Conservation (phyloP, 2,329 filamentous ascomycete species). For the Penicillium psychrosexuale region DNA sequence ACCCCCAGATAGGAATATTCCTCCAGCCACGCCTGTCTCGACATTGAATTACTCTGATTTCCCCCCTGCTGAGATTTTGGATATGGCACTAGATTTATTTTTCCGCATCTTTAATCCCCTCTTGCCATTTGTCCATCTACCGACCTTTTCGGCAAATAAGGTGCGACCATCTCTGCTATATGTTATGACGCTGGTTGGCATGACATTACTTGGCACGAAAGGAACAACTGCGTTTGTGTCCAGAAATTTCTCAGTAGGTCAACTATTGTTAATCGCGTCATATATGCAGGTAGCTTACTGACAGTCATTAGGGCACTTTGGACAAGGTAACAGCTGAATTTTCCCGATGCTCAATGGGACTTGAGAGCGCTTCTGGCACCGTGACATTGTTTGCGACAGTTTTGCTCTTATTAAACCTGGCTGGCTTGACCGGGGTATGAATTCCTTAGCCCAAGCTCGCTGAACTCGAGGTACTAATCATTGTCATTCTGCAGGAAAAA, state of each 20-base stretch:
- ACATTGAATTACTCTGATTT: slow-evolving; percentile 36
- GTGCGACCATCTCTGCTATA: slow-evolving; percentile 48
- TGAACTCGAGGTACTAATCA: slow-evolving; percentile 6
- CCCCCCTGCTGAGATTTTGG: slow-evolving; percentile 52
- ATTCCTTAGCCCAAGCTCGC: not conserved
- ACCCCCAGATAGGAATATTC: slow-evolving; percentile 14
- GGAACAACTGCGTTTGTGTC: slow-evolving; percentile 51
- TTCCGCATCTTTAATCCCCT: slow-evolving; percentile 54
- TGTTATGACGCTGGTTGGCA: slow-evolving; percentile 53
- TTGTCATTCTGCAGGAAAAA: slow-evolving; percentile 33
- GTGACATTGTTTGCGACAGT: slow-evolving; percentile 49
- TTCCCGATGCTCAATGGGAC: slow-evolving; percentile 41
- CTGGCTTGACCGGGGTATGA: slow-evolving; percentile 47
- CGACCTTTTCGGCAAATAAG: slow-evolving; percentile 52
- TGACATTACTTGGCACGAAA: slow-evolving; percentile 52
- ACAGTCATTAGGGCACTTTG: slow-evolving; percentile 25
- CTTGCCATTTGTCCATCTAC: slow-evolving; percentile 53
- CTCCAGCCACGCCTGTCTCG: slow-evolving; percentile 21
- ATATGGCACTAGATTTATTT: slow-evolving; percentile 54
- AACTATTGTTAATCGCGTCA: not conserved
- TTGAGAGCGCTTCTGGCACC: slow-evolving; percentile 41
- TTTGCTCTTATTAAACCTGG: slow-evolving; percentile 49
- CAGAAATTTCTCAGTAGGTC: slow-evolving; percentile 43
- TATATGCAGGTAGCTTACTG: not conserved
- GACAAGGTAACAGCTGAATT: slow-evolving; percentile 46